Evolutionary conservation across 768 basidiomycete genomes (phyloP).

Genomic region (Suillus luteus): DNA sequence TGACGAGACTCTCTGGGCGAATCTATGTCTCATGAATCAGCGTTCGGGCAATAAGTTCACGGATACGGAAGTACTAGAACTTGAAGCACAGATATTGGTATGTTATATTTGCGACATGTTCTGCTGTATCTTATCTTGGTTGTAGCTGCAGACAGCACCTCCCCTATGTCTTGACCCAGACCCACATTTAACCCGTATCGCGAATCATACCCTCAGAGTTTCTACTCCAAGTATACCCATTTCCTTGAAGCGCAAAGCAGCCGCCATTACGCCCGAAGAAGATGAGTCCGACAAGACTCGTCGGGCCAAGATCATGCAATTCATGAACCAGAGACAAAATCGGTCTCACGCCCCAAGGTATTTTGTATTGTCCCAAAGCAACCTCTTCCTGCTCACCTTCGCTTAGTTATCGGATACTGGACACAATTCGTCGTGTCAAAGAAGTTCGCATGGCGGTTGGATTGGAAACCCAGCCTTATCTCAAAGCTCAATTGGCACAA

Average conservation of each 20-base stretch:
- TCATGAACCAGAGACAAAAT: constrained; percentile 67
- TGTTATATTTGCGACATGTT: constrained; percentile 24
- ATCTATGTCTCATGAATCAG: constrained; percentile 70
- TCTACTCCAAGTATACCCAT: constrained; percentile 72
- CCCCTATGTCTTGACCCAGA: constrained; percentile 83
- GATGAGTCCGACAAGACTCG: constrained; percentile 76
- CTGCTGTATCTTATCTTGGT: constrained; percentile 15
- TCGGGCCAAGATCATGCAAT: constrained; percentile 73
- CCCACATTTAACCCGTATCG: constrained; percentile 72
- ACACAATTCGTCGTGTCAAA: constrained; percentile 41
- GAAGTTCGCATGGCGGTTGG: constrained; percentile 29
- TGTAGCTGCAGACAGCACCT: constrained; percentile 69
- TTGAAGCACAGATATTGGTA: constrained; percentile 76
- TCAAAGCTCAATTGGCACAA: constrained; percentile 7
- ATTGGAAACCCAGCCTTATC: constrained; percentile 5
- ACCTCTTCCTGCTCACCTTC: background rate
- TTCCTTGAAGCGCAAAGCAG: constrained; percentile 77
- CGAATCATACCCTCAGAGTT: constrained; percentile 71
- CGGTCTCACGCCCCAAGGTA: constrained; percentile 53
- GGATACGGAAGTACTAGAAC: constrained; percentile 69
- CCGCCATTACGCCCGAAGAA: constrained; percentile 68
- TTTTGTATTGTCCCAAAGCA: constrained; percentile 14
- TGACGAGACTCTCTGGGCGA: constrained; percentile 76
- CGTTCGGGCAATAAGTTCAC: constrained; percentile 61
- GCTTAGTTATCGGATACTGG: constrained; percentile 59